phyloP scores from a whole-genome alignment of 2,329 filamentous ascomycete species.

The Pseudocercospora pini-densiflorae region DNA sequence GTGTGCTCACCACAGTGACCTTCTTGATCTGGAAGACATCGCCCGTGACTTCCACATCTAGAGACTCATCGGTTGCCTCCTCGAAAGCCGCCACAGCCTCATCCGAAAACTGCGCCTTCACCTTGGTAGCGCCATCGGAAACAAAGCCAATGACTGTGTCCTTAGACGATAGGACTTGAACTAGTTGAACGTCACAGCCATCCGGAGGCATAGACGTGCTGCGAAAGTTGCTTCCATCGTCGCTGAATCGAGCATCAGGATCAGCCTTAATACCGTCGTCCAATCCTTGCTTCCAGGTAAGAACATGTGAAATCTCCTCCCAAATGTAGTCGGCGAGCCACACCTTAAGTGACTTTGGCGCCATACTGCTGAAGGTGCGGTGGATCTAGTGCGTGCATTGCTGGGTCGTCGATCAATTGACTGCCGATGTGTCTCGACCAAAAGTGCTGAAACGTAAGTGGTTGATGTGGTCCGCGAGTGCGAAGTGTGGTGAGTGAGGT shows the following conservation, averaged over 20 bases:
- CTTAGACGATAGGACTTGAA: slow-evolving; percentile 26
- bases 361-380: slow-evolving; percentile 21
- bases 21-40: slow-evolving; percentile 33
- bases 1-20: slow-evolving; percentile 35
- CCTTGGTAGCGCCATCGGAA: slow-evolving; percentile 33
- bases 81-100: slow-evolving; percentile 30
- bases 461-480: neutral
- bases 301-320: slow-evolving; percentile 32
- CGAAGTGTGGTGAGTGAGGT: neutral
- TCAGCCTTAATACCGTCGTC: slow-evolving; percentile 32
- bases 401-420: neutral
- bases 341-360: slow-evolving; percentile 26
- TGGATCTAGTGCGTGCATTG: slow-evolving; percentile 13
- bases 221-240: slow-evolving; percentile 40
- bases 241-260: slow-evolving; percentile 30
- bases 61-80: slow-evolving; percentile 28
- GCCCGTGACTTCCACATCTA: slow-evolving; percentile 29
- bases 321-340: slow-evolving; percentile 38
- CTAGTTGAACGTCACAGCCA: slow-evolving; percentile 29
- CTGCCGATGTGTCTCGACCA: neutral
- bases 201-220: slow-evolving; percentile 21
- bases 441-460: neutral
- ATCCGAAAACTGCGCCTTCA: slow-evolving; percentile 33
- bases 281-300: slow-evolving; percentile 33
- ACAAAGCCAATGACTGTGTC: slow-evolving; percentile 21